Conservation (phyloP, 352 stramenopile species). For the Phytophthora europaea region DNA sequence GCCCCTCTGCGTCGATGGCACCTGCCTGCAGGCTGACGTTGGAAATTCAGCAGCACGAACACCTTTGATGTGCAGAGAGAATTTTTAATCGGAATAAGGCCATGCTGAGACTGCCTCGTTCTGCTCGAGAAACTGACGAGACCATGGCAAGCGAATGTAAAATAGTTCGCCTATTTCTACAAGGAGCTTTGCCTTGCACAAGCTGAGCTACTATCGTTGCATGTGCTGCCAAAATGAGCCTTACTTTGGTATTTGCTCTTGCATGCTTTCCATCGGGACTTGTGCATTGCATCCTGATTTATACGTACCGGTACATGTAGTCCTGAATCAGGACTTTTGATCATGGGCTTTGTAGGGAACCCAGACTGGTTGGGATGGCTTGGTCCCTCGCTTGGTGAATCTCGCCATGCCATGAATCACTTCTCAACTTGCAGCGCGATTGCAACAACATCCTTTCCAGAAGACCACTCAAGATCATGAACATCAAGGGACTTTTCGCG, state of each 20-base stretch:
- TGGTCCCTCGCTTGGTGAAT: neutral
- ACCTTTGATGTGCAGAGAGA: conserved; percentile 20
- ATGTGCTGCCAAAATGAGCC: no score
- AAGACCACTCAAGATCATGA: conserved; percentile 23
- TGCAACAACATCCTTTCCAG: conserved; percentile 5
- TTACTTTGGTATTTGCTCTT: no score
- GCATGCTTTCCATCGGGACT: neutral
- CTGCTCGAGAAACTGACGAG: neutral
- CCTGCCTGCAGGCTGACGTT: neutral
- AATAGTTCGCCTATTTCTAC: neutral
- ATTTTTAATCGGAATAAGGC: neutral
- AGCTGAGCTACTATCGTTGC: no score
- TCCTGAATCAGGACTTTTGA: neutral
- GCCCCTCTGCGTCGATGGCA: conserved; percentile 8
- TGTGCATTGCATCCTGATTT: neutral
- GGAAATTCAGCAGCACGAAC: conserved; percentile 9
- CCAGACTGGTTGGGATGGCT: neutral
- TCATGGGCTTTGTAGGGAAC: conserved; percentile 25
- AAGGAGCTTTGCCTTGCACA: neutral
- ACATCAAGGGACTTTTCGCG: conserved; percentile 42
- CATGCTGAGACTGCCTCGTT: no score
- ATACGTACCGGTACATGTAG: no score
- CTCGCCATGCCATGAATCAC: conserved; percentile 19
- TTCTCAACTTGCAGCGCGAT: conserved; percentile 19
- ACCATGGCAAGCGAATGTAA: neutral